Percentiles rank a stretch among this genome's conserved stretches.
phyloP scores from a whole-genome alignment of 1,284 basidiomycete genomes.

The Naganishia cerealis region DNA sequence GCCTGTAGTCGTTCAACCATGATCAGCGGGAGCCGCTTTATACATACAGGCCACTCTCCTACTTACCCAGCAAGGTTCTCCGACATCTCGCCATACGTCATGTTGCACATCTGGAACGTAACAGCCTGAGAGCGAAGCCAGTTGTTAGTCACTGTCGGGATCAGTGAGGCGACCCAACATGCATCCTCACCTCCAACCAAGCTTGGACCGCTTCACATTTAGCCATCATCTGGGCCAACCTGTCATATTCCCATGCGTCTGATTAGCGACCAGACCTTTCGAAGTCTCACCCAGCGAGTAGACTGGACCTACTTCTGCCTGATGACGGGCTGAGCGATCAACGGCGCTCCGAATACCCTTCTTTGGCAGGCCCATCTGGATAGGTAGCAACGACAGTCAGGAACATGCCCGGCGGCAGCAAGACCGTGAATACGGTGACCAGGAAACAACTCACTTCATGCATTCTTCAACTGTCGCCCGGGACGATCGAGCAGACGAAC shows the following conservation, averaged over 20 bases:
- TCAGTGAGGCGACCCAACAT: not conserved
- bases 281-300: too few relatives aligned
- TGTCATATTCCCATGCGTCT: constrained; percentile 31
- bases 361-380: constrained; percentile 68
- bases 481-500: constrained; percentile 44
- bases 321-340: constrained; percentile 78
- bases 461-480: constrained; percentile 53
- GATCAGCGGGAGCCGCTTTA: constrained; percentile 41
- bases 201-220: constrained; percentile 77
- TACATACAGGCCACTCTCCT: not conserved
- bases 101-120: constrained; percentile 55
- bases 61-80: constrained; percentile 51
- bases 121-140: constrained; percentile 34
- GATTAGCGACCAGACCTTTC: not conserved
- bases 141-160: not conserved
- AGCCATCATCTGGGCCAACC: constrained; percentile 77
- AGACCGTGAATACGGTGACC: not conserved
- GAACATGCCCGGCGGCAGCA: not conserved
- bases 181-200: constrained; percentile 68
- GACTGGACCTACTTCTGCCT: constrained; percentile 62
- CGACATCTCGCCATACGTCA: constrained; percentile 71
- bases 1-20: constrained; percentile 34
- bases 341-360: constrained; percentile 80
- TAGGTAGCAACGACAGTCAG: not conserved
- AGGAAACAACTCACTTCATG: constrained; percentile 40